Percentiles rank a stretch among this genome's conserved stretches.
Evolutionary conservation across 1,139 yeast genomes (phyloP).

Genomic region (Saccharomyces hybrid): DNA sequence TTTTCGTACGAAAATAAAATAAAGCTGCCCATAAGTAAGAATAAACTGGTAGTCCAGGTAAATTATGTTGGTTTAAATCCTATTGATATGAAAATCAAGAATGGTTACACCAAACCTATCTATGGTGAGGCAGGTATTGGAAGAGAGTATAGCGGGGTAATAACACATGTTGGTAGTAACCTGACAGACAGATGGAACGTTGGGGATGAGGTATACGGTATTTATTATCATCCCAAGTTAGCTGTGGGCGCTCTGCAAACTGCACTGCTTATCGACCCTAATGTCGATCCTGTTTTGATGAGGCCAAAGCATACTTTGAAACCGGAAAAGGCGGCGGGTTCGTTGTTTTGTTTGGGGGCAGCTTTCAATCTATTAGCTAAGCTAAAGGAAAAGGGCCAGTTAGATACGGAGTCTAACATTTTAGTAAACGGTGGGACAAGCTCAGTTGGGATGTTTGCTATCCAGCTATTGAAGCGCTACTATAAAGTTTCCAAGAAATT

Average conservation of each 20-base stretch:
- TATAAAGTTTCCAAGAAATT: too few relatives aligned
- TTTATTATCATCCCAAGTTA: too few relatives aligned
- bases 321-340: constrained; percentile 12
- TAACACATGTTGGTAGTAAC: constrained; percentile 49
- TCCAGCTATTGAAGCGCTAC: constrained; percentile 36
- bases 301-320: constrained; percentile 41
- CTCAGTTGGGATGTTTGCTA: constrained; percentile 54
- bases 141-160: constrained; percentile 58
- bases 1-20: constrained; percentile 33
- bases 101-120: constrained; percentile 33
- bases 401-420: constrained; percentile 32
- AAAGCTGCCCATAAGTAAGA: constrained; percentile 33
- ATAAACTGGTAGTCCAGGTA: constrained; percentile 46
- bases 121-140: constrained; percentile 51
- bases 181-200: constrained; percentile 33
- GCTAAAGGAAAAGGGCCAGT: constrained; percentile 23
- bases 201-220: too few relatives aligned
- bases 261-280: constrained; percentile 40
- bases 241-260: too few relatives aligned
- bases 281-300: constrained; percentile 34
- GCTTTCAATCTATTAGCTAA: constrained; percentile 41
- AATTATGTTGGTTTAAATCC: constrained; percentile 46
- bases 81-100: background rate
- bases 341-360: constrained; percentile 24
- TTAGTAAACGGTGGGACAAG: constrained; percentile 68